These are phyloP conservation scores for Boletus barrowsii DNA, from an alignment of 768 basidiomycete genomes.

Conservation along the genomic window DNA sequence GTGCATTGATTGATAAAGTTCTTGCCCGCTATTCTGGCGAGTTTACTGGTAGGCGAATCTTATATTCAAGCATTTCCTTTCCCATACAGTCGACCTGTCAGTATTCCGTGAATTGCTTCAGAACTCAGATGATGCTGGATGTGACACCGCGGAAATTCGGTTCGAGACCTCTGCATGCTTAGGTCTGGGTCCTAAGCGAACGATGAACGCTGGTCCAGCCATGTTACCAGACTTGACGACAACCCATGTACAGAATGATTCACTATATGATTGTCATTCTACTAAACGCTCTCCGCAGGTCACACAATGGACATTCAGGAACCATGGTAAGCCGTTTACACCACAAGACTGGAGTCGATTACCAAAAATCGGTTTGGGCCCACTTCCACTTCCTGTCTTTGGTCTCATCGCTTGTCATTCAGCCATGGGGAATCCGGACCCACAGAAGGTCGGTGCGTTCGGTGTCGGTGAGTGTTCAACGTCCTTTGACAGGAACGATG, in stretches of 20 bases:
- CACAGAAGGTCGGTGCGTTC: not conserved
- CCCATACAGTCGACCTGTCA: not conserved
- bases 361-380: not conserved
- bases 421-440: not conserved
- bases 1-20: no score
- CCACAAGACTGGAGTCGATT: not conserved
- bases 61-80: not conserved
- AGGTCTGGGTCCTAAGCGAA: not conserved
- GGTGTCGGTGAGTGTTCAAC: not conserved
- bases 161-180: not conserved
- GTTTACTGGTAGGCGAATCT: not conserved
- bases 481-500: no score
- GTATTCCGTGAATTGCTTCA: conserved; percentile 3
- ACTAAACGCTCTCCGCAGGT: not conserved
- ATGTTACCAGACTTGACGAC: not conserved
- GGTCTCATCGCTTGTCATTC: not conserved
- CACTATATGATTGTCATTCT: not conserved
- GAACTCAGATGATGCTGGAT: not conserved
- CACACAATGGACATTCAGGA: not conserved
- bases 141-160: not conserved
- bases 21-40: no score
- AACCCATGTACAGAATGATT: not conserved
- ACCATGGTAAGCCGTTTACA: conserved; percentile 20
- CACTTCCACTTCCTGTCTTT: not conserved
- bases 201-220: no score